Evolutionary conservation across 2,329 filamentous ascomycete genomes (phyloP), one percentile per base, ranked within the genome.

Genomic region (Dothiorella sarmentorum): DNA sequence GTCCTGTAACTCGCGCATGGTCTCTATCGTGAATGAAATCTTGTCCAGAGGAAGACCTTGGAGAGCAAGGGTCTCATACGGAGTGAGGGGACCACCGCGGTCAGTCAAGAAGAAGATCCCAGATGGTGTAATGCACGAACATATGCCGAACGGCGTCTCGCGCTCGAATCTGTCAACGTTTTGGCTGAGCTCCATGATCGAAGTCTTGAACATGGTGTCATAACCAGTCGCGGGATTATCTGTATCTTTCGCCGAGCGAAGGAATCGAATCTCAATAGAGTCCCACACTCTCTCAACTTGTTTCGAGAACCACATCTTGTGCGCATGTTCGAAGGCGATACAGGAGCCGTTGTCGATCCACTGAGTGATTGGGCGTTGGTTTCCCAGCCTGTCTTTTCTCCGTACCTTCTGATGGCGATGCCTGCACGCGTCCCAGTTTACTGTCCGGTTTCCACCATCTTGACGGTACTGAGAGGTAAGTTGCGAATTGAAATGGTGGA

Each of bases 11-110:
- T 91, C 71, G 1, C 68, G 61, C 27, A 74, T 51, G 0, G 79
- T 81, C 64, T 92, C 85, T 7, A 80, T 80, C 0, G 82, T 85
- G n/a, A 91, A 77, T 0, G 84, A 74, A 10, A 92, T 74, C 49
- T 80, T 79, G 56, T 85, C 73, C 1, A 86, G 69, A 0, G 87
- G 86, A 49, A 92, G 75, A 1, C 89, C 89, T 72, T 92, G 89
- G 4, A 91, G 70, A 5, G 75, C 70, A 2, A 92, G 73, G 2
- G 82, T 75, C 68, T 92, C 87, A 4, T 80, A 76, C 0, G 88
- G 85, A 10, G 79, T 80, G 2, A 92, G 64, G 0, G 82, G 79
- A 0, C 85, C 80, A 18, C 83, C 84, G 61, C 83, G 78, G 55
- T 82, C 79, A 0, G 85, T 85, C 1, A 85, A 69, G 63, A 83